Conservation (phyloP, 2,329 filamentous ascomycete species). For the Colletotrichum tropicale region DNA sequence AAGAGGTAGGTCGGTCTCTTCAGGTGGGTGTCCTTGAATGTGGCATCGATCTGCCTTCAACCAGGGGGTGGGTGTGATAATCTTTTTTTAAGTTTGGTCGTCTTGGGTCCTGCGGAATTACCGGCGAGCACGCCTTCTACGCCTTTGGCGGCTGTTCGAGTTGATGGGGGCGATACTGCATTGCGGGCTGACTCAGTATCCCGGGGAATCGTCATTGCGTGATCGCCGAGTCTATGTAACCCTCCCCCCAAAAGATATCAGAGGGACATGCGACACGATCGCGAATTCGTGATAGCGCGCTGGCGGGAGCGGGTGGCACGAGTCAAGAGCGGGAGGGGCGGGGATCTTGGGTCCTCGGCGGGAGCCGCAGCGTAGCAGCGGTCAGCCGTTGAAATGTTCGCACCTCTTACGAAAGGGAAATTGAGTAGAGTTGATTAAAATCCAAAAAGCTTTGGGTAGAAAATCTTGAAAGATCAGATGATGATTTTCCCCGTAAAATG, state of each 20-base stretch:
- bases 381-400: not conserved
- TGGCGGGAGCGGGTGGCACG: not conserved
- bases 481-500: not conserved
- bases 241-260: not conserved
- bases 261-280: not conserved
- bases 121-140: not conserved
- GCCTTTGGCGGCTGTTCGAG: not conserved
- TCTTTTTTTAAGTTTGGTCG: not conserved
- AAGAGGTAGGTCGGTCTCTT: not conserved
- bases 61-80: not conserved
- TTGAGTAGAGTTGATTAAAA: not conserved
- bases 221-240: not conserved
- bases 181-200: not conserved
- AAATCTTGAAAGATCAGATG: not conserved
- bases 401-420: not conserved
- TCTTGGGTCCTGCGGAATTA: not conserved
- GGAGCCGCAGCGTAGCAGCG: not conserved
- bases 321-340: not conserved
- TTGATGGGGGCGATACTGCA: not conserved
- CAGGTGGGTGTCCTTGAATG: not conserved
- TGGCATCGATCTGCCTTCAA: not conserved
- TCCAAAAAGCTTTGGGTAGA: not conserved
- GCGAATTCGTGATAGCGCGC: not conserved
- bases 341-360: not conserved
- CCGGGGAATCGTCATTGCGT: not conserved